These are phyloP conservation scores for Boletus nobilissimus DNA, from an alignment of 1,284 basidiomycete species.

Conservation along the genomic window DNA sequence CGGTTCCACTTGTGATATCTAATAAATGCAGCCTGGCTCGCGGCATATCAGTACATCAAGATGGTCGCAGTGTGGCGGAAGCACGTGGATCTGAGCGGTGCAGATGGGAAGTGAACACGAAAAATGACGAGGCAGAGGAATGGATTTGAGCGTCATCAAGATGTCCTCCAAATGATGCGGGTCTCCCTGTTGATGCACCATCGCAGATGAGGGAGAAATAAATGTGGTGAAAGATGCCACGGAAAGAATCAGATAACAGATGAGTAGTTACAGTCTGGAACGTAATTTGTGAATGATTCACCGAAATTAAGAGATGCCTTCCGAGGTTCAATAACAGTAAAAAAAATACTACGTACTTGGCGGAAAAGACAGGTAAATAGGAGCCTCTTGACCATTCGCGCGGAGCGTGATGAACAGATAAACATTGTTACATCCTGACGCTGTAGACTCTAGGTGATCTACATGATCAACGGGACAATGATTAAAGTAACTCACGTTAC, in stretches of 20 bases:
- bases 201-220: conserved; percentile 54
- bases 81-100: conserved; percentile 46
- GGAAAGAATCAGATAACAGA: conserved; percentile 64
- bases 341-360: conserved; percentile 52
- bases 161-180: conserved; percentile 30
- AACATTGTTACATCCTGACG: no score
- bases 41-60: conserved; percentile 56
- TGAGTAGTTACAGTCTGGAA: conserved; percentile 62
- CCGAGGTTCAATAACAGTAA: conserved; percentile 60
- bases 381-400: conserved; percentile 53
- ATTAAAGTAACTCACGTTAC: conserved; percentile 59
- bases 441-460: conserved; percentile 11
- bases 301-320: conserved; percentile 1
- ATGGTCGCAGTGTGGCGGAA: conserved; percentile 29
- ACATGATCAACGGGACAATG: conserved; percentile 5
- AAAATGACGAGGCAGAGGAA: conserved; percentile 65
- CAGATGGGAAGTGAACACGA: conserved; percentile 65
- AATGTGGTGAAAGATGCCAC: conserved; percentile 60
- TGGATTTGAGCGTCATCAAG: conserved; percentile 55
- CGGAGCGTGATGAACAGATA: no score
- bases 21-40: no score
- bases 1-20: no score
- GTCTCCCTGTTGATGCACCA: conserved; percentile 43
- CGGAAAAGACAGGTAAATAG: conserved; percentile 57
- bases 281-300: neutral